These are phyloP conservation scores for Xylaria sp. DNA, from an alignment of 2,329 filamentous ascomycete species.

Conservation along the genomic window DNA sequence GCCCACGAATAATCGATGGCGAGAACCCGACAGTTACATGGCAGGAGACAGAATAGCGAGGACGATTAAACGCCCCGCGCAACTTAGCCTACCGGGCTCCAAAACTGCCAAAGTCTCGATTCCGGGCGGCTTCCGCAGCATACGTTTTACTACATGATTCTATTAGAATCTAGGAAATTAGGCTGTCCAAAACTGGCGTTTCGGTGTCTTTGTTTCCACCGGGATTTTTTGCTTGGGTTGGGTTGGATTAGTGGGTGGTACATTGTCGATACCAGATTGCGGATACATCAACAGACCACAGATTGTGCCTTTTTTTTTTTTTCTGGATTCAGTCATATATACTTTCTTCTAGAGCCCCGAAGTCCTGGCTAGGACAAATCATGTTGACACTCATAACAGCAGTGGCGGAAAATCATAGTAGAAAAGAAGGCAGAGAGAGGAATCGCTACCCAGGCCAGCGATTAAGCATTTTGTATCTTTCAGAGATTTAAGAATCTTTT, in stretches of 20 bases:
- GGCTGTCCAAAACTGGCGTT: conserved; percentile 13
- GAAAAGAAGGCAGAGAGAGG: background rate
- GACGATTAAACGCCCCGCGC: background rate
- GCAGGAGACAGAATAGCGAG: background rate
- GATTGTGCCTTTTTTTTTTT: conserved; percentile 6
- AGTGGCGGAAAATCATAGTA: background rate
- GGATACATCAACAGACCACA: conserved; percentile 17
- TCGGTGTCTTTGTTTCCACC: conserved; percentile 5
- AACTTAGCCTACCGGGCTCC: background rate
- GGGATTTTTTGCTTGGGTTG: background rate
- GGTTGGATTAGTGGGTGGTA: conserved; percentile 3
- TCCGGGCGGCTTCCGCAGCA: conserved; percentile 4
- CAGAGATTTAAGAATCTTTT: background rate
- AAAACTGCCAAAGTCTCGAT: background rate
- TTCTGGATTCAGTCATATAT: background rate
- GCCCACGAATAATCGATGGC: background rate
- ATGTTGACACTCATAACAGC: background rate
- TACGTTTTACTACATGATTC: conserved; percentile 15
- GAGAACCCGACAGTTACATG: background rate
- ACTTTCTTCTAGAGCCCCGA: background rate
- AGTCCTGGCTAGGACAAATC: background rate
- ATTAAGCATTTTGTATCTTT: background rate
- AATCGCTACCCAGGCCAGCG: background rate
- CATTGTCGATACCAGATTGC: conserved; percentile 25
- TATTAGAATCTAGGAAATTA: conserved; percentile 3